phyloP scores from a whole-genome alignment of 345 rosid species.

The Citropsis articulata region DNA sequence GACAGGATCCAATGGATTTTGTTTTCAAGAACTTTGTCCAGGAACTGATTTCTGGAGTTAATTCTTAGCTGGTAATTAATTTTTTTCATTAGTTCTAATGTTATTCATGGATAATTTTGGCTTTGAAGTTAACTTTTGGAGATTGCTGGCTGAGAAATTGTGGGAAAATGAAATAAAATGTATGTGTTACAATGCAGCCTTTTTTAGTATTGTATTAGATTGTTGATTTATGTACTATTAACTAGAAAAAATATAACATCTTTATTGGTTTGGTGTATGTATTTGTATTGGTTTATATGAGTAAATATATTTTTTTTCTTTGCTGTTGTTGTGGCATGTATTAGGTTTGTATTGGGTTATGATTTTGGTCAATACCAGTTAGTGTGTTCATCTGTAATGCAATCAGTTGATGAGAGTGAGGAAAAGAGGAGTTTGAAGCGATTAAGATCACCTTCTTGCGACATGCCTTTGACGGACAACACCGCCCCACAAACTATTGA shows the following conservation, averaged over 20 bases:
- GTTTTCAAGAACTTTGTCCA: slow-evolving; percentile 15
- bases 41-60: slow-evolving; percentile 13
- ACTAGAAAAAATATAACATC: not conserved
- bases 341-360: slow-evolving; percentile 18
- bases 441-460: slow-evolving; percentile 28
- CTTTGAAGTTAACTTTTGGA: not conserved
- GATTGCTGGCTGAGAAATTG: slow-evolving; percentile 19
- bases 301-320: not conserved
- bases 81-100: not conserved
- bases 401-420: slow-evolving; percentile 39
- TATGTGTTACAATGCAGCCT: not conserved
- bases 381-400: slow-evolving; percentile 50
- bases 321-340: not conserved
- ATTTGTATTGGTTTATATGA: not conserved
- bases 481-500: slow-evolving; percentile 32
- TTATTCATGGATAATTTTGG: not conserved
- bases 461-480: slow-evolving; percentile 56
- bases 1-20: slow-evolving; percentile 33
- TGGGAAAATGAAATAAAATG: slow-evolving; percentile 1
- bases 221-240: not conserved
- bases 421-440: slow-evolving; percentile 50
- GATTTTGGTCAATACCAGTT: slow-evolving; percentile 8
- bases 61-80: slow-evolving; percentile 28
- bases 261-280: not conserved
- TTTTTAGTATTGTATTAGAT: not conserved